Evolutionary conservation across 768 basidiomycete species (phyloP).

Genomic region (Piloderma croceum): DNA sequence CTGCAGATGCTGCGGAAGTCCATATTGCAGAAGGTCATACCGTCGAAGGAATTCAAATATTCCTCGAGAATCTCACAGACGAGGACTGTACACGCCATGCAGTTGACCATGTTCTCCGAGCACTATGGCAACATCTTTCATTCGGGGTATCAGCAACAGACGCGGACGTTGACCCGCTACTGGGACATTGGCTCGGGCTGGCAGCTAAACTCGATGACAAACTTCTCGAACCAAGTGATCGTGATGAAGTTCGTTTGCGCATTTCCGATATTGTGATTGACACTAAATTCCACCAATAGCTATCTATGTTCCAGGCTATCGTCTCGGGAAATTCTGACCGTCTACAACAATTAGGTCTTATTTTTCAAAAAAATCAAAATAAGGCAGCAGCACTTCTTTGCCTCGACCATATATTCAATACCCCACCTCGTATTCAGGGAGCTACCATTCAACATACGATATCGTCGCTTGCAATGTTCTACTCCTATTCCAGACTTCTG

Average conservation of each 20-base stretch:
- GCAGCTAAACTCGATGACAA: constrained; percentile 12
- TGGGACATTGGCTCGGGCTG: constrained; percentile 24
- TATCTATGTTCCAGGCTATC: constrained; percentile 30
- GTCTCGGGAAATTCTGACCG: constrained; percentile 11
- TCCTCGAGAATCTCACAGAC: constrained; percentile 31
- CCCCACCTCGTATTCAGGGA: constrained; percentile 19
- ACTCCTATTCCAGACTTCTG: constrained; percentile 29
- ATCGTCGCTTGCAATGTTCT: constrained; percentile 29
- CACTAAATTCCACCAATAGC: constrained; percentile 4
- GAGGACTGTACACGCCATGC: constrained; percentile 29
- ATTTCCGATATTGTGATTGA: constrained; percentile 6
- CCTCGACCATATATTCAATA: constrained; percentile 36
- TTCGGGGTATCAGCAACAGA: constrained; percentile 28
- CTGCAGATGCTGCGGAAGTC: constrained; percentile 46
- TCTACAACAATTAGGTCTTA: constrained; percentile 12
- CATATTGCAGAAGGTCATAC: constrained; percentile 43
- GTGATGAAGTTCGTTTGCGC: constrained; percentile 2
- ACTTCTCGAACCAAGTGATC: not conserved
- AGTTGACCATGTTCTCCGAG: constrained; percentile 33
- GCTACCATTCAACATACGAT: constrained; percentile 22
- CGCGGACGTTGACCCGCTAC: constrained; percentile 6
- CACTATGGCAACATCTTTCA: constrained; percentile 42
- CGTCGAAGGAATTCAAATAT: constrained; percentile 40
- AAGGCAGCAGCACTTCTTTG: constrained; percentile 35
- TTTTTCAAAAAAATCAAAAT: constrained; percentile 6